These are phyloP conservation scores for Chrysanthemum lavandulifolium DNA, from an alignment of 129 eudicot species.

Conservation along the genomic window DNA sequence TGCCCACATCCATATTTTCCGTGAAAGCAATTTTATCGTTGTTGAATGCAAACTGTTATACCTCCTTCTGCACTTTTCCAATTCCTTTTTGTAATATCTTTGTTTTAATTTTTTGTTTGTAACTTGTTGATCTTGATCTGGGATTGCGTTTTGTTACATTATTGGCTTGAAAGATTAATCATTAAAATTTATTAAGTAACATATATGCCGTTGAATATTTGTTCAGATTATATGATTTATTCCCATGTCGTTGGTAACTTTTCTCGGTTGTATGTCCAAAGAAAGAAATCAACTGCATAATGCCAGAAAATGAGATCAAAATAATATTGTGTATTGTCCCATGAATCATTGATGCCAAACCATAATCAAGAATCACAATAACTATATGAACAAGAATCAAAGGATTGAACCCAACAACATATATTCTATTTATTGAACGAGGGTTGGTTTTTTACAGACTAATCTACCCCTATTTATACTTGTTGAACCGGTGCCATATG, in stretches of 20 bases:
- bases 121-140: background rate
- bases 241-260: background rate
- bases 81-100: background rate
- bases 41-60: background rate
- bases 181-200: background rate
- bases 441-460: too few species aligned
- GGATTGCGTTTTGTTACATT: background rate
- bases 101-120: constrained; percentile 5
- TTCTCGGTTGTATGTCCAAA: background rate
- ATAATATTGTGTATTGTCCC: background rate
- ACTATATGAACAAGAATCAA: too few species aligned
- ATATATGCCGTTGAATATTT: background rate
- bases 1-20: constrained; percentile 39
- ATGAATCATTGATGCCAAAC: too few species aligned
- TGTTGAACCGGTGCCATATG: too few species aligned
- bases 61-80: background rate
- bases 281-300: constrained; percentile 9
- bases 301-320: background rate
- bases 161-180: background rate
- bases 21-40: constrained; percentile 3
- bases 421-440: too few species aligned
- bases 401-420: too few species aligned
- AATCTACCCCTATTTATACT: too few species aligned
- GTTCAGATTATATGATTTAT: background rate
- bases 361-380: too few species aligned